Base-by-base conservation (phyloP, 1,139 yeast species). In the Diutina pseudorugosa region DNA sequence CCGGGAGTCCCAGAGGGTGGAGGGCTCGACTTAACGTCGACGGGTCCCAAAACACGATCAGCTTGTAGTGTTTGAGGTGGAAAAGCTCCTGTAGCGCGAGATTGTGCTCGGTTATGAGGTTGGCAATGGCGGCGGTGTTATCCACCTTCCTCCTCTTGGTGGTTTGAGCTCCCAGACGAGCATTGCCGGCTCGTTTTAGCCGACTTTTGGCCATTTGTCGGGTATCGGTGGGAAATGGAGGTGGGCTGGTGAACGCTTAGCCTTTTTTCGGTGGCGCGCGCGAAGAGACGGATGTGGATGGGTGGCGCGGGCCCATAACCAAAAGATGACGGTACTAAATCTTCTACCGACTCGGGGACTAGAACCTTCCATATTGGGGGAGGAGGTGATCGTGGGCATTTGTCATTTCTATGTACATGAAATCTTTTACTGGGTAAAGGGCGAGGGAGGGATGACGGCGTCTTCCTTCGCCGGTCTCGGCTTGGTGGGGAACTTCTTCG, bases 31-130 rank as follows among this genome's bases (percentile, higher is more conserved):
- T 67, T 55, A 71, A 71, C 50, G 75, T 80, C 5, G 64, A 59
- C 0, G 90, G 89, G 56, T 82, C 77, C 74, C 82, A 85, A 50
- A 75, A 74, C 0, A 77, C 80, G 19, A 85, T 66, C 2, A 89
- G 76, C 45, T 76, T 77, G 60, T 77, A 80, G 58, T 79, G 81
- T 57, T 72, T 76, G n/a, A 82, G 65, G 57, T 82, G 84, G 62
- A 79, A 82, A 52, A 81, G 65, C 57, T 79, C 79, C 63, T 66
- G 82, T 56, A 62, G 73, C 56, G 65, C 65, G 54, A 68, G 56
- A 58, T 78, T 80, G 58, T 78, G 77, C 44, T 72, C 69, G 14
- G 77, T 68, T 16, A 74, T 64, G 41, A 76, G 67, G 12, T 69
- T 64, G 1, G 69, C 64, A 44, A 73, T 57, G 52, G 30, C 41